Evolutionary conservation across 2,329 filamentous ascomycete species (phyloP).

Genomic region (Raffaelea albimanens): DNA sequence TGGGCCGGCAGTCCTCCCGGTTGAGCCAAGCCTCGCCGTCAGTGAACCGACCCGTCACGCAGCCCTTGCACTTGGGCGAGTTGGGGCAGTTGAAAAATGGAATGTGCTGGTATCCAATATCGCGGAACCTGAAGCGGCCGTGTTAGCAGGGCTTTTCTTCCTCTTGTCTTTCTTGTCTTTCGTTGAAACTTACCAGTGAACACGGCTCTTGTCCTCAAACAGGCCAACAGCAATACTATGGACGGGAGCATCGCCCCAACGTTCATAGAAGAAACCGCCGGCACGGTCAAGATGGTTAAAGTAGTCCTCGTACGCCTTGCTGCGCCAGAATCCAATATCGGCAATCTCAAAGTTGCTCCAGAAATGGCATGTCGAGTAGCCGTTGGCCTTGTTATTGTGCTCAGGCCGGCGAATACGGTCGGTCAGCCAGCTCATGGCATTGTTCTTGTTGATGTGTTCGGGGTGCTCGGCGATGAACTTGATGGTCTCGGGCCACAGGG

Average conservation of each 20-base stretch:
- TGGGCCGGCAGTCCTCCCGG: conserved; percentile 86
- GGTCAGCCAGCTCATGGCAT: conserved; percentile 78
- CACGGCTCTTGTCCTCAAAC: conserved; percentile 82
- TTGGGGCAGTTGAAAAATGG: conserved; percentile 99
- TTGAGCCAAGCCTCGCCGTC: conserved; percentile 79
- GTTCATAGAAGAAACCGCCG: conserved; percentile 96
- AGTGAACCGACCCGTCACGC: conserved; percentile 77
- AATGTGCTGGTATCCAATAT: conserved; percentile 97
- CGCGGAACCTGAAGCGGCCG: conserved; percentile 68
- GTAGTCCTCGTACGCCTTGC: conserved; percentile 85
- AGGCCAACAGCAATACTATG: conserved; percentile 88
- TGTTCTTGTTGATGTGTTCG: conserved; percentile 71
- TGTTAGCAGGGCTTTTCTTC: neutral
- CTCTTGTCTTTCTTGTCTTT: neutral
- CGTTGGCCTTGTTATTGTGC: conserved; percentile 72
- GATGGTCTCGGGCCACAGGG: conserved; percentile 88
- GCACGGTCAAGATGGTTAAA: conserved; percentile 91
- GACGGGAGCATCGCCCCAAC: conserved; percentile 84
- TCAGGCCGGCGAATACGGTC: conserved; percentile 69
- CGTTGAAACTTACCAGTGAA: conserved; percentile 70
- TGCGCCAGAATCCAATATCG: conserved; percentile 87
- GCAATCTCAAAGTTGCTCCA: conserved; percentile 99
- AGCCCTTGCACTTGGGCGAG: conserved; percentile 72
- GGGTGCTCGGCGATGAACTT: conserved; percentile 84
- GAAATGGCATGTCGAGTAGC: conserved; percentile 97